Conservation (phyloP, 305 asterid species). For the Solanum hybrid region DNA sequence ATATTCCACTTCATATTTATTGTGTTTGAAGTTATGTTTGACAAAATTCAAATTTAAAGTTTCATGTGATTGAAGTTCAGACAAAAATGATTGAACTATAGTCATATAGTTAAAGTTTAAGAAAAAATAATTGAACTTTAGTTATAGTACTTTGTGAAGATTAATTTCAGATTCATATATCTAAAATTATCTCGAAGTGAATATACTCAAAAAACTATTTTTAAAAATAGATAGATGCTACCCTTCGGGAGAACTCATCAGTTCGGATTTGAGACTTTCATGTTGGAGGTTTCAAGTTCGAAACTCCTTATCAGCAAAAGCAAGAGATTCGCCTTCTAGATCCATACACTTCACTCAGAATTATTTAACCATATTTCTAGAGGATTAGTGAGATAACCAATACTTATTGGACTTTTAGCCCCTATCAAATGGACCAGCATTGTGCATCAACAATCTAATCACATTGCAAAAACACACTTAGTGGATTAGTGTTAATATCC, state of each 20-base stretch:
- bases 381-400: neutral
- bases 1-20: neutral
- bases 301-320: neutral
- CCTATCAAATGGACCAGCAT: neutral
- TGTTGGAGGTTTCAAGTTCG: too few species aligned
- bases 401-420: neutral
- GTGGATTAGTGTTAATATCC: neutral
- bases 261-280: rapidly evolving
- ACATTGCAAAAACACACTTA: neutral
- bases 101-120: neutral
- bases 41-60: neutral
- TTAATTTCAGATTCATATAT: neutral
- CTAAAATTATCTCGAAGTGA: neutral
- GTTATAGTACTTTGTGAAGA: neutral
- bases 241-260: neutral
- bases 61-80: neutral
- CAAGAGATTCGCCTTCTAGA: neutral
- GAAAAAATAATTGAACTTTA: neutral
- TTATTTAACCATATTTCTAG: too few species aligned
- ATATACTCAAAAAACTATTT: neutral
- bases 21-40: neutral
- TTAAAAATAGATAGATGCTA: neutral
- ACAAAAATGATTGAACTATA: neutral
- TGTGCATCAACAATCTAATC: neutral
- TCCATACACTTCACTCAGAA: neutral